Evolutionary conservation across 768 basidiomycete genomes (phyloP).

Genomic region (Trametes cinnabarina): DNA sequence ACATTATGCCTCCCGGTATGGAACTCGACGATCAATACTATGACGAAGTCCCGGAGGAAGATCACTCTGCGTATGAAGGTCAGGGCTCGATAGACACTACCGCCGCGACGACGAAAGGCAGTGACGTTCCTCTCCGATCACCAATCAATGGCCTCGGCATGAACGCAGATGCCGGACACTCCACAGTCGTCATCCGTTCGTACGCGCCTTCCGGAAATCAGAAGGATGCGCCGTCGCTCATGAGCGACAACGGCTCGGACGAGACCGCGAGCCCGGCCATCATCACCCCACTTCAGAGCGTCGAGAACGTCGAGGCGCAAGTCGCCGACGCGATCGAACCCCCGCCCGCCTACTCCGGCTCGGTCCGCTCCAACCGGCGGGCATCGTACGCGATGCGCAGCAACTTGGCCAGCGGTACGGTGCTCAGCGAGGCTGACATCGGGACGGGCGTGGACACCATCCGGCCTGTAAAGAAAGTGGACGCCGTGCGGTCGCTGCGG

Average conservation of each 20-base stretch:
- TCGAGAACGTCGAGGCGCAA: conserved; percentile 13
- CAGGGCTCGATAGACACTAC: conserved; percentile 57
- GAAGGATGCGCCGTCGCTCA: conserved; percentile 41
- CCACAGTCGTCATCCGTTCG: conserved; percentile 67
- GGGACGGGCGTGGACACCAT: conserved; percentile 89
- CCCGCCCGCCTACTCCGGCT: conserved; percentile 74
- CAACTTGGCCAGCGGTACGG: conserved; percentile 64
- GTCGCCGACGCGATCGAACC: conserved; percentile 42
- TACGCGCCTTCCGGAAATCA: conserved; percentile 35
- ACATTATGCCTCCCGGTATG: conserved; percentile 53
- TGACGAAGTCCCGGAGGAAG: conserved; percentile 36
- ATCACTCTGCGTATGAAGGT: conserved; percentile 32
- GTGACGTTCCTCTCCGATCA: conserved; percentile 39
- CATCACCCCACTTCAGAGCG: conserved; percentile 34
- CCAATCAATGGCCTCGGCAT: conserved; percentile 24
- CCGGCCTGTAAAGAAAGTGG: conserved; percentile 89
- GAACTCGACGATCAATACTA: conserved; percentile 50
- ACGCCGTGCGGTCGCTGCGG: conserved; percentile 70
- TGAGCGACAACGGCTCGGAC: conserved; percentile 37
- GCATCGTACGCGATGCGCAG: conserved; percentile 80
- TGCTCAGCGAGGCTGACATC: conserved; percentile 79
- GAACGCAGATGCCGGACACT: conserved; percentile 58
- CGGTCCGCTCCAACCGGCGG: conserved; percentile 59
- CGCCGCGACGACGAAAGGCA: conserved; percentile 60
- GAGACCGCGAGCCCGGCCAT: conserved; percentile 46